Conservation (phyloP, 371 early-diverging fungal genomes). For the Coemansia sp. region DNA sequence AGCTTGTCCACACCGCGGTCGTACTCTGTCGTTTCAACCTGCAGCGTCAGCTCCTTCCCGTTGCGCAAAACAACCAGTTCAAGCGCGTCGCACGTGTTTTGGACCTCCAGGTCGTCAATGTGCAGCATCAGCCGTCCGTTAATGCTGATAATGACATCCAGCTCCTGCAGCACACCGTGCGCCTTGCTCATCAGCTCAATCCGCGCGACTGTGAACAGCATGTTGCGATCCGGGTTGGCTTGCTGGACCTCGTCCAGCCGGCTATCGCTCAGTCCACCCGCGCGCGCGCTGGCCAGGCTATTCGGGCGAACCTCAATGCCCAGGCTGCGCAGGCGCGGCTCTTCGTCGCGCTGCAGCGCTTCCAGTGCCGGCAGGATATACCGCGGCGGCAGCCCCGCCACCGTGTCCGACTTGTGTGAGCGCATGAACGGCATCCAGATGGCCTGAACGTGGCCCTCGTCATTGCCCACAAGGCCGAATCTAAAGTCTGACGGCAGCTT, state of each 20-base stretch:
- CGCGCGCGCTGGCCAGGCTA: slow-evolving; percentile 71
- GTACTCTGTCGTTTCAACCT: slow-evolving; percentile 49
- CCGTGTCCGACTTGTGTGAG: slow-evolving; percentile 1
- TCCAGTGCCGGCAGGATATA: slow-evolving; percentile 32
- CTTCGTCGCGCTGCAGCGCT: slow-evolving; percentile 17
- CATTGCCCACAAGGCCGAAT: slow-evolving; percentile 69
- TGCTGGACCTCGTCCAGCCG: slow-evolving; percentile 72
- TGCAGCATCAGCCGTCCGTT: slow-evolving; percentile 65
- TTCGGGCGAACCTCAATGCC: slow-evolving; percentile 75
- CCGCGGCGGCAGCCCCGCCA: slow-evolving; percentile 19
- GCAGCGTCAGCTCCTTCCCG: slow-evolving; percentile 56
- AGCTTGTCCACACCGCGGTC: slow-evolving; percentile 51
- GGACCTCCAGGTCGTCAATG: slow-evolving; percentile 28
- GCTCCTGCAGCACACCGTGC: slow-evolving; percentile 65
- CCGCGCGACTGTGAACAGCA: slow-evolving; percentile 66
- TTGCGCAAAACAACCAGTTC: slow-evolving; percentile 59
- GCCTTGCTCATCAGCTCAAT: slow-evolving; percentile 59
- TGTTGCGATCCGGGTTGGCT: slow-evolving; percentile 61
- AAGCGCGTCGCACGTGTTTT: slow-evolving; percentile 24
- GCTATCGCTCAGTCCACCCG: slow-evolving; percentile 69
- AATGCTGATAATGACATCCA: slow-evolving; percentile 79
- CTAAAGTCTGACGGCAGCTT: slow-evolving; percentile 44
- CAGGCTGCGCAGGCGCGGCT: slow-evolving; percentile 58
- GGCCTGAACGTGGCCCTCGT: slow-evolving; percentile 67
- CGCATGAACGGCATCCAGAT: slow-evolving; percentile 58